Conservation (phyloP, 352 stramenopile species). For the Globisporangium lucens region DNA sequence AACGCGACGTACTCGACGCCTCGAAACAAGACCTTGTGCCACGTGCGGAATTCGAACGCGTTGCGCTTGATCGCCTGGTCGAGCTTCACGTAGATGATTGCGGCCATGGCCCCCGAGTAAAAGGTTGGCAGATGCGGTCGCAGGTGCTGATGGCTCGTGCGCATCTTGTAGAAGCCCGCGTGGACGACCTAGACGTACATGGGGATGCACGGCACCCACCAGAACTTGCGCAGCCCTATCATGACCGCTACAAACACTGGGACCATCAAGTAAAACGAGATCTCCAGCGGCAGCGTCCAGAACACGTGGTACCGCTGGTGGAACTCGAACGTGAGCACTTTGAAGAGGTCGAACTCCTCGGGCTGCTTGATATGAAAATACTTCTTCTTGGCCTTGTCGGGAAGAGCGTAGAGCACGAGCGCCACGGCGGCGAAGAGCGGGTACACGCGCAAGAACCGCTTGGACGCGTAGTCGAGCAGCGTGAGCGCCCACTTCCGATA, state of each 20-base stretch:
- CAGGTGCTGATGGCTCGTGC: constrained; percentile 26
- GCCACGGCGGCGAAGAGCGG: constrained; percentile 38
- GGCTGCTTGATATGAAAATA: constrained; percentile 27
- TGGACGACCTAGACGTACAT: constrained; percentile 10
- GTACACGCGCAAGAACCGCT: constrained; percentile 54
- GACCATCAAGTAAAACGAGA: constrained; percentile 38
- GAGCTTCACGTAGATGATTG: constrained; percentile 28
- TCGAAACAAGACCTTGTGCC: constrained; percentile 15
- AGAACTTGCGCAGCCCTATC: neutral
- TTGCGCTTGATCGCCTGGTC: constrained; percentile 19
- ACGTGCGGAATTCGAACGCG: constrained; percentile 21
- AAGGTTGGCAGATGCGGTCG: constrained; percentile 33
- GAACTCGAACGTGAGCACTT: constrained; percentile 27
- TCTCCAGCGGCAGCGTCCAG: constrained; percentile 52
- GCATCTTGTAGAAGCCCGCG: constrained; percentile 20
- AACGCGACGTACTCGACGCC: constrained; percentile 18
- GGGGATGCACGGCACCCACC: constrained; percentile 21
- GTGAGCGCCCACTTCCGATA: constrained; percentile 10
- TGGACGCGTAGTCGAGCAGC: constrained; percentile 40
- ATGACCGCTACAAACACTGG: constrained; percentile 24
- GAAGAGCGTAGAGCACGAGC: constrained; percentile 27
- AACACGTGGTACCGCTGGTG: constrained; percentile 34
- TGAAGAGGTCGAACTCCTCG: constrained; percentile 24
- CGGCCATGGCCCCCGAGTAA: constrained; percentile 32
- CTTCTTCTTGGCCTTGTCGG: constrained; percentile 21